These are phyloP conservation scores for Pythium angustatum DNA, from an alignment of 352 stramenopile species.

Conservation along the genomic window DNA sequence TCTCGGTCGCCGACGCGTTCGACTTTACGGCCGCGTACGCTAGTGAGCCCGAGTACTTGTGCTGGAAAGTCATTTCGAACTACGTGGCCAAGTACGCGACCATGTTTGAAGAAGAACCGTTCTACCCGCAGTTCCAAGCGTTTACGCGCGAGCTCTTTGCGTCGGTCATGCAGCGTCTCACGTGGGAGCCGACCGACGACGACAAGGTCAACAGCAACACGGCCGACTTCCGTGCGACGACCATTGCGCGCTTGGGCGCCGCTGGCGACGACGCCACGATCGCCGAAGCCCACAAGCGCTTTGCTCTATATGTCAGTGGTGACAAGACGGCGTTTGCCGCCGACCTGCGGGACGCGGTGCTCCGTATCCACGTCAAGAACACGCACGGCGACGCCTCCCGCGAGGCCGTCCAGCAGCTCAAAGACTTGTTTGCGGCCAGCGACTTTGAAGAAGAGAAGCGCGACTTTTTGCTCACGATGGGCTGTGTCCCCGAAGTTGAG, in stretches of 20 bases:
- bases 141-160: slow-evolving; percentile 59
- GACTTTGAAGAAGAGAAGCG: slow-evolving; percentile 69
- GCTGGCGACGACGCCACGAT: slow-evolving; percentile 54
- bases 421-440: slow-evolving; percentile 58
- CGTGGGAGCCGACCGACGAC: slow-evolving; percentile 44
- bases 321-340: slow-evolving; percentile 47
- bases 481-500: slow-evolving; percentile 39
- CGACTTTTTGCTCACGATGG: slow-evolving; percentile 60
- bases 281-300: slow-evolving; percentile 54
- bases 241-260: slow-evolving; percentile 53
- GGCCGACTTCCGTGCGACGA: slow-evolving; percentile 62
- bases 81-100: slow-evolving; percentile 51
- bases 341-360: slow-evolving; percentile 60
- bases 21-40: slow-evolving; percentile 65
- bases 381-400: slow-evolving; percentile 8
- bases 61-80: slow-evolving; percentile 70
- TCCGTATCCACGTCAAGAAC: slow-evolving; percentile 43
- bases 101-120: slow-evolving; percentile 54
- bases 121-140: slow-evolving; percentile 53
- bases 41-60: slow-evolving; percentile 55
- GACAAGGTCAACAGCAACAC: slow-evolving; percentile 23
- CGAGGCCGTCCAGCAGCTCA: slow-evolving; percentile 47
- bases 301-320: slow-evolving; percentile 48
- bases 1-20: slow-evolving; percentile 51
- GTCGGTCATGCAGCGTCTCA: slow-evolving; percentile 53